Base-by-base conservation (phyloP, 1,284 basidiomycete species). In the Boletus subluridellus region DNA sequence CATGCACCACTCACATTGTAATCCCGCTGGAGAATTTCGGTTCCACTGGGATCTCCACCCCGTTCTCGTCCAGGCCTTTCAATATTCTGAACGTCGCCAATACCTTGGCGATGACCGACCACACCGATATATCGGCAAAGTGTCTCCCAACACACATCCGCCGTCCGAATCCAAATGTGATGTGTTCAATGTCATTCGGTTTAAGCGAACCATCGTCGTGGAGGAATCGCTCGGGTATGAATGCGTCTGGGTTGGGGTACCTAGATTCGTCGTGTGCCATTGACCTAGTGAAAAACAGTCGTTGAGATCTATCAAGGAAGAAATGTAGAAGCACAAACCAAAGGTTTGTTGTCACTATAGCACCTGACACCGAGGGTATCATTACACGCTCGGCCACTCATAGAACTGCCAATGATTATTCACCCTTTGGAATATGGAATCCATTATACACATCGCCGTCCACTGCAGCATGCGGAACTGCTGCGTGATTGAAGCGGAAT, bases 381-480 rank as follows among this genome's bases (percentile, higher is more conserved):
- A 44, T 3, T 5, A 15, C 1, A n/a, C 4, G 0, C 9, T 34
- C 28, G 3, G 9, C 32, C 4, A 10, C 2, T 12, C 21, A 2
- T 11, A 24, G n/a, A 1, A 17, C 2, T 9, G 7, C 4, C 0
- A 0, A 3, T 42, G 21, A 21, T 21, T 37, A 58, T 35, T 47
- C 26, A 56, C 62, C 62, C 14, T 64, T 62, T 7, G 61, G 61
- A 12, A 60, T 63, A 14, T 47, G 21, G 21, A 21, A 21, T 21
- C 21, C 21, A 21, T 21, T 21, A 21, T 21, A 21, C 21, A 21
- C 21, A n/a, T 61, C 60, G 5, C 49, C 60, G 1, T 50, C 61
- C 3, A 72, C 66, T 0, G 65, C 61, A 62, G 68, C 71, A 37
- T 59, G 75, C 67, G 41, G 76, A 66, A 61, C 1, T 4, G 32